Evolutionary conservation across 192 early-diverging fungal species (phyloP), one percentile per base, ranked within the genome.

Genomic region (Obelidium mucronatum): DNA sequence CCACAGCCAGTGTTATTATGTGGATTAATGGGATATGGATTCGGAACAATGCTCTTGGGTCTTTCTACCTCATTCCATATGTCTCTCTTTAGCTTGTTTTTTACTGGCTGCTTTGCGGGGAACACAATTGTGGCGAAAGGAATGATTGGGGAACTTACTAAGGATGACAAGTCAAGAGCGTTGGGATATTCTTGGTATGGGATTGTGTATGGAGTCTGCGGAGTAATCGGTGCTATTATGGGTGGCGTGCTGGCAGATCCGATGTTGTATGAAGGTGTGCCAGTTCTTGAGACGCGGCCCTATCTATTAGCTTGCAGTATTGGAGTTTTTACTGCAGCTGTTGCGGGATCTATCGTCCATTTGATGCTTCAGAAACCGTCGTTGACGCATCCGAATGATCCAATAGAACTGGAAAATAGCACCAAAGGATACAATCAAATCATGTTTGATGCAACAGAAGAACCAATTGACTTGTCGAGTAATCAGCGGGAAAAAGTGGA

Each of bases 91-190:
- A 22, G 71, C 11, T 69, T 84, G 34, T 73, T 70, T 52, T 13
- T 80, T 24, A 82, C 78, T 4, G 83, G 83, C 30, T 68, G 74
- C 59, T 84, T 82, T 64, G 78, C 80, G 8, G 76, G 75, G 17
- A 70, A 67, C 35, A 67, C 76, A 4, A 42, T 79, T 31, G 80
- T 84, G 15, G 83, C 83, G 64, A 84, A 84, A 66, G 78, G 78
- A 24, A 82, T 82, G 80, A 84, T 84, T 48, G 83, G 80, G 22
- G 78, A 84, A 62, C 53, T 84, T 5, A 73, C 78, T 2, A 39
- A 55, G 3, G 78, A 81, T 56, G 83, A 84, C 31, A 4, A 28
- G 6, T 55, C 75, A 30, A 59, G 80, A 6, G 83, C 83, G 1
- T 66, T 73, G 52, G 83, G 73, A 0, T 84, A 82, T 62, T 76